phyloP scores from a whole-genome alignment of 2,329 filamentous ascomycete genomes.

The Dactylella cylindrospora region DNA sequence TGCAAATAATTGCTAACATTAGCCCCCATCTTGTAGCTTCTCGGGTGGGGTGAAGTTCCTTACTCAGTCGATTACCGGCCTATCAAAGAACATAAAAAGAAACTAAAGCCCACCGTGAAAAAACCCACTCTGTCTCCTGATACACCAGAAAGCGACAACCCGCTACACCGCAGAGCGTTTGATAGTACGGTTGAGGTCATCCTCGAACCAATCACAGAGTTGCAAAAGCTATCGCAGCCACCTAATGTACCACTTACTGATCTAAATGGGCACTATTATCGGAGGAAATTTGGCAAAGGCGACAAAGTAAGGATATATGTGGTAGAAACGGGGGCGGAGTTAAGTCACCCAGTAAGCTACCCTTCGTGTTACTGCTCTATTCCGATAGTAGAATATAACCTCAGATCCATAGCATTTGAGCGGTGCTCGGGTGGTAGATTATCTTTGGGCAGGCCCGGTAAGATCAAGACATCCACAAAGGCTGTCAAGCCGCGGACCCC shows the following conservation, averaged over 20 bases:
- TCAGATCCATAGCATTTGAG: no score
- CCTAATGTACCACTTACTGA: not conserved
- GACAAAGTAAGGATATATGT: not conserved
- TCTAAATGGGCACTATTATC: not conserved
- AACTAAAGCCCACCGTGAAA: not conserved
- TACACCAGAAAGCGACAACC: not conserved
- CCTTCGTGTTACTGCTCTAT: not conserved
- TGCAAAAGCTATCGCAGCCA: not conserved
- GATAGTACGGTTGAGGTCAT: not conserved
- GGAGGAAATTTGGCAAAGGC: not conserved
- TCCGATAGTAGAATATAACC: not conserved
- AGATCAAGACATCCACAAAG: not conserved
- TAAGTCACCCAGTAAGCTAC: not conserved
- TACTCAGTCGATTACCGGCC: not conserved
- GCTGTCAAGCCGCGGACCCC: not conserved
- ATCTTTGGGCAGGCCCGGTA: not conserved
- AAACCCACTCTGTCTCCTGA: not conserved
- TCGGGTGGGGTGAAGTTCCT: constrained; percentile 32
- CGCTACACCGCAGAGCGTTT: not conserved
- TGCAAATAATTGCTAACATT: no score
- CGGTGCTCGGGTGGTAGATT: no score
- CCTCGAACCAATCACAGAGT: not conserved
- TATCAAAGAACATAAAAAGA: constrained; percentile 4
- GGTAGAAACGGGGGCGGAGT: constrained; percentile 3
- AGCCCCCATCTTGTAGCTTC: constrained; percentile 20